A percentile compares a stretch with the other conserved stretches of the same genome.
These are phyloP conservation scores for Biancaea sappan DNA, from an alignment of 306 rosid species.

Conservation along the genomic window DNA sequence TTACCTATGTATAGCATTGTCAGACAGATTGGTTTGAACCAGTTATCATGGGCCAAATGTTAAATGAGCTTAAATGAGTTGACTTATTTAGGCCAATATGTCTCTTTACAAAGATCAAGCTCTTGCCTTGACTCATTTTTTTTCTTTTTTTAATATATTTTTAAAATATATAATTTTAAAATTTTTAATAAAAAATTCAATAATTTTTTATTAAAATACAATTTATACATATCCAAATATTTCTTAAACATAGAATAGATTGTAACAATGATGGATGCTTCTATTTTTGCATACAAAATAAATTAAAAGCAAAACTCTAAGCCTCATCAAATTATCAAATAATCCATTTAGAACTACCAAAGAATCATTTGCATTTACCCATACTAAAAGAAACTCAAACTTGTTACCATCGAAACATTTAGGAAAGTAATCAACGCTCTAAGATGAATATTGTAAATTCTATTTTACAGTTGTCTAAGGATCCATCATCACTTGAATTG, in stretches of 20 bases:
- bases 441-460: neutral
- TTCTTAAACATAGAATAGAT: neutral
- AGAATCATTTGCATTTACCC: fast-evolving
- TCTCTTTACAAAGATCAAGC: too few relatives aligned
- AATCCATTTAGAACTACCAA: neutral
- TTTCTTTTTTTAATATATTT: too few relatives aligned
- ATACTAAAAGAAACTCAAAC: constrained; percentile 6
- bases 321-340: neutral
- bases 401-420: neutral
- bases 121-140: too few relatives aligned
- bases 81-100: too few relatives aligned
- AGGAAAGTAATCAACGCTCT: neutral
- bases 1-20: too few relatives aligned
- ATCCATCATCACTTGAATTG: neutral
- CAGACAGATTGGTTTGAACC: too few relatives aligned
- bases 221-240: too few relatives aligned
- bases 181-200: too few relatives aligned
- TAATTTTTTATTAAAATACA: too few relatives aligned
- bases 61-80: too few relatives aligned
- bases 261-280: neutral
- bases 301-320: neutral
- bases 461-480: neutral
- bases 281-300: neutral
- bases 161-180: too few relatives aligned
- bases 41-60: too few relatives aligned